Conservation (phyloP, 129 eudicot genomes). For the Saposhnikovia divaricata region DNA sequence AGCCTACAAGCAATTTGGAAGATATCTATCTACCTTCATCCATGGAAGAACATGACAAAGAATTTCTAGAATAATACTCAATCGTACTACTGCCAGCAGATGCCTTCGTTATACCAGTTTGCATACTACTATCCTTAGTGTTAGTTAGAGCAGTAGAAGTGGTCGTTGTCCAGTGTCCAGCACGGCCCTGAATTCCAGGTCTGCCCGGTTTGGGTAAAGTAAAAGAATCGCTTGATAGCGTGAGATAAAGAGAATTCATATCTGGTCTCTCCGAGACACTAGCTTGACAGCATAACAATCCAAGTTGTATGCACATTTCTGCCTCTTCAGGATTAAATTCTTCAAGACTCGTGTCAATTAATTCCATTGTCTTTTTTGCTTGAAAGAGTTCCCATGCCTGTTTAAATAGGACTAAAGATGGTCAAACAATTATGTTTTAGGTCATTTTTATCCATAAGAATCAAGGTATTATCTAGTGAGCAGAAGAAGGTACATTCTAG, state of each 20-base stretch:
- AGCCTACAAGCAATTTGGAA: background rate
- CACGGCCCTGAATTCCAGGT: constrained; percentile 82
- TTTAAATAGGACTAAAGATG: background rate
- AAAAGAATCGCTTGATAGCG: constrained; percentile 66
- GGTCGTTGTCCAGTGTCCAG: constrained; percentile 42
- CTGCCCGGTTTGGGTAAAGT: constrained; percentile 54
- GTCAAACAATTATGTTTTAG: background rate
- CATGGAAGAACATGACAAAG: constrained; percentile 54
- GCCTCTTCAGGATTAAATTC: constrained; percentile 43
- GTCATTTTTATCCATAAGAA: background rate
- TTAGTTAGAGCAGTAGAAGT: constrained; percentile 27
- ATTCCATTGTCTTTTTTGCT: constrained; percentile 42
- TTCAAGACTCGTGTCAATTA: constrained; percentile 49
- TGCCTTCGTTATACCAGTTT: constrained; percentile 23
- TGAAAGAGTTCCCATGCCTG: constrained; percentile 70
- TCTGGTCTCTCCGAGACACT: constrained; percentile 60
- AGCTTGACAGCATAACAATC: constrained; percentile 79
- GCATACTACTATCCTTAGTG: constrained; percentile 31
- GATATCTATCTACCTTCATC: constrained; percentile 60
- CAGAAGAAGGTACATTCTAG: background rate
- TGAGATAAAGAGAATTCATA: constrained; percentile 61
- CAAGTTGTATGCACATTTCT: constrained; percentile 69
- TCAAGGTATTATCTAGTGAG: background rate
- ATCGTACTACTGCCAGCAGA: constrained; percentile 26
- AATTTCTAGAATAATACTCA: constrained; percentile 60